phyloP scores from a whole-genome alignment of 495 filamentous ascomycete species.

The Pyrenula aspistea region DNA sequence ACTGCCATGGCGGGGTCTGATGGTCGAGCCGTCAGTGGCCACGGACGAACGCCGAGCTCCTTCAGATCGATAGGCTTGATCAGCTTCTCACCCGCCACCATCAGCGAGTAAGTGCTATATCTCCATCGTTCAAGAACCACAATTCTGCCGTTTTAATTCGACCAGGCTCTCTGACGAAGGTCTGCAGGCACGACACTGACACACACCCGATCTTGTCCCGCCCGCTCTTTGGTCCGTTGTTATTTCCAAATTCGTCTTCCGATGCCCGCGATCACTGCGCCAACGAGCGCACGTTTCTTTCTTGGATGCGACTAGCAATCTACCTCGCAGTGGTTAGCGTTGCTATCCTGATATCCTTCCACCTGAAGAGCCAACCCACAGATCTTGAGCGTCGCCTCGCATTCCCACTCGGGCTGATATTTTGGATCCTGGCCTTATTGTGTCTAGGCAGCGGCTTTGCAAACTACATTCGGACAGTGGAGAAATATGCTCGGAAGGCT shows the following conservation, averaged over 20 bases:
- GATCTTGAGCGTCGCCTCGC: conserved; percentile 62
- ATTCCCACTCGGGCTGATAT: conserved; percentile 72
- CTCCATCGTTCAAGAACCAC: too few species aligned
- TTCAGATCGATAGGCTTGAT: neutral
- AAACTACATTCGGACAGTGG: conserved; percentile 84
- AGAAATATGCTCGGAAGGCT: conserved; percentile 60
- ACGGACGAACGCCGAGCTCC: neutral
- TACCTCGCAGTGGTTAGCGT: conserved; percentile 84
- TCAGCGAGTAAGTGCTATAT: neutral
- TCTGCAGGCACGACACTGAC: conserved; percentile 19
- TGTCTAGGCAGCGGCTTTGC: conserved; percentile 67
- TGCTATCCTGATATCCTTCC: conserved; percentile 87
- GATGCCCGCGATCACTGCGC: conserved; percentile 66
- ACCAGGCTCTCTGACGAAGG: too few species aligned
- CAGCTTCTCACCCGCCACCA: neutral
- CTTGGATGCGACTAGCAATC: conserved; percentile 81
- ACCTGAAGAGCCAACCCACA: conserved; percentile 64
- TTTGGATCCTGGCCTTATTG: conserved; percentile 69
- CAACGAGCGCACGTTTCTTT: conserved; percentile 67
- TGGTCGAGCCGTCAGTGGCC: neutral
- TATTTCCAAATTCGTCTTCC: conserved; percentile 80
- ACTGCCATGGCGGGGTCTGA: too few species aligned
- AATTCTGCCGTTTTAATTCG: too few species aligned
- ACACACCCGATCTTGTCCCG: conserved; percentile 46
- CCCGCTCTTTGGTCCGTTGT: conserved; percentile 62